Evolutionary conservation across 192 early-diverging fungal genomes (phyloP).

Genomic region (Geranomyces michiganensis): DNA sequence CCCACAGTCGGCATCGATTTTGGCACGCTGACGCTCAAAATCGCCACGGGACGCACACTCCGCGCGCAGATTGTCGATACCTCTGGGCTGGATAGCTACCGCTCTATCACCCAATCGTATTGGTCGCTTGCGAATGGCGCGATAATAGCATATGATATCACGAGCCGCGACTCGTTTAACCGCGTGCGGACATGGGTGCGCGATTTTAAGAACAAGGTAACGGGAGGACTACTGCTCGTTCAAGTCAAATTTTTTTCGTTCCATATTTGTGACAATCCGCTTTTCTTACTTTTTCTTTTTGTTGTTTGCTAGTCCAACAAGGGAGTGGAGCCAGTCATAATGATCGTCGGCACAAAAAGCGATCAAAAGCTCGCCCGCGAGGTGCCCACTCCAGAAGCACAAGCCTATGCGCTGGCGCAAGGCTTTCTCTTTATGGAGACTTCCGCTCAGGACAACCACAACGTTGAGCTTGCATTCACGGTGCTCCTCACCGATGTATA

Average conservation of each 20-base stretch:
- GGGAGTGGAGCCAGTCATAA: conserved; percentile 68
- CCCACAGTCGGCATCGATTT: conserved; percentile 97
- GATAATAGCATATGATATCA: conserved; percentile 96
- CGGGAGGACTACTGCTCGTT: conserved; percentile 81
- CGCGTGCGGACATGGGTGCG: conserved; percentile 95
- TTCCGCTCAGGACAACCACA: conserved; percentile 28
- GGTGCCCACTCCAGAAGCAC: conserved; percentile 34
- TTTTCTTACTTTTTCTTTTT: conserved; percentile 59
- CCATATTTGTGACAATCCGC: too few species aligned
- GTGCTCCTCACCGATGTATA: conserved; percentile 41
- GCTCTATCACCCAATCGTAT: conserved; percentile 39
- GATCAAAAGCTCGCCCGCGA: conserved; percentile 23
- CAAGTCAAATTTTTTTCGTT: background rate
- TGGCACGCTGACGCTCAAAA: conserved; percentile 88
- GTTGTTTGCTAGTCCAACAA: conserved; percentile 71
- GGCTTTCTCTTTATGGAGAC: conserved; percentile 45
- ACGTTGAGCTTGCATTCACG: conserved; percentile 43
- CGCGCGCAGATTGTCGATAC: conserved; percentile 87
- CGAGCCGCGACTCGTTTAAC: conserved; percentile 90
- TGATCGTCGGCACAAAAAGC: conserved; percentile 97
- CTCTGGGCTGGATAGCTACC: conserved; percentile 66
- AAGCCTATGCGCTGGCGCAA: conserved; percentile 40
- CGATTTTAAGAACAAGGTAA: conserved; percentile 66
- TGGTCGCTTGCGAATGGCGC: conserved; percentile 77
- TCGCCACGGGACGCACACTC: conserved; percentile 84